Evolutionary conservation across 2,329 filamentous ascomycete genomes (phyloP), one percentile per base, ranked within the genome.

Genomic region (Aaosphaeria arxii): DNA sequence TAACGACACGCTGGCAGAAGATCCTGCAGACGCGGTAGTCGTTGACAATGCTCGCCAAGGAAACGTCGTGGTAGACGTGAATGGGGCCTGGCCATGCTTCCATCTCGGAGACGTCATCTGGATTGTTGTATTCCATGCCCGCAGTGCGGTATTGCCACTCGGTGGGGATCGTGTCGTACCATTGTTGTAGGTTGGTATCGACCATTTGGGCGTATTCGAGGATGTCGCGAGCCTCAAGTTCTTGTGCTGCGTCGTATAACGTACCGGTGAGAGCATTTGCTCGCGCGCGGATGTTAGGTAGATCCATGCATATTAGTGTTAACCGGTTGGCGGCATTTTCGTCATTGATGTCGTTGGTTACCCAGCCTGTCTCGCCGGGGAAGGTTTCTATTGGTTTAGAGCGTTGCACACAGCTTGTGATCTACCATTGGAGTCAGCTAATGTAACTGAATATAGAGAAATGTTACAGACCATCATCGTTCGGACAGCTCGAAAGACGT

Each of bases 21-120:
- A 73, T 70, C 2, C 71, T 62, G 38, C 65, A 69, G 6, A 72
- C 63, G 6, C 71, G 63, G 51, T 73, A 71, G 45, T 73, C 70
- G 44, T 73, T 73, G 45, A 69, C 59, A 48, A 72, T 67, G 42
- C 64, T 70, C 1, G 70, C 69, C 7, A 71, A 58, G 17, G 60
- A 61, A 2, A 73, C 59, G 43, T 73, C 71, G 11, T 67, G 61
- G 49, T 73, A 73, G 1, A 65, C 60, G 44, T 73, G 69, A 43
- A 71, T 63, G 30, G 71, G 68, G 6, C 71, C 71, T 2, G 60
- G 57, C 70, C 71, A 73, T 13, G 63, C 51, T 9, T 62, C 58
- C 1, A 67, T 59, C 4, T 54, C 52, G 2, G 58, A 49, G 3
- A 69, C 45, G 17, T 71, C 62, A 3, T 66, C 62, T 1, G 64